Conservation (phyloP, 257 asterid species). For the Nicotiana benthamiana region DNA sequence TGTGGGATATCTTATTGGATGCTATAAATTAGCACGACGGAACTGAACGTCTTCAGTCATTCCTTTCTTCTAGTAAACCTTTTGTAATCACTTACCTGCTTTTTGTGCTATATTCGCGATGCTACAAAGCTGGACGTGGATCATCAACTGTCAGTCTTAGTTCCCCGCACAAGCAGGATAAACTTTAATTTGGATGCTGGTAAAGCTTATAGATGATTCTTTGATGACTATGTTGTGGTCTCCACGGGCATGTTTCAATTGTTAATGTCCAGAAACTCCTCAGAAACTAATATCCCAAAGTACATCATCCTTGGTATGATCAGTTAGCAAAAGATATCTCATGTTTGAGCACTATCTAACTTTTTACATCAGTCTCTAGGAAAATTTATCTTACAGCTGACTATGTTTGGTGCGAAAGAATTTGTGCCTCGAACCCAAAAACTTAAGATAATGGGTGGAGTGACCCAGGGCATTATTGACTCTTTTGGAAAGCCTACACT, state of each 20-base stretch:
- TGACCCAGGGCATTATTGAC: neutral
- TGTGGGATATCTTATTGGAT: neutral
- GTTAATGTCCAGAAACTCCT: neutral
- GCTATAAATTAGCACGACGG: neutral
- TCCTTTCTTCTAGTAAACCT: neutral
- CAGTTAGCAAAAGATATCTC: neutral
- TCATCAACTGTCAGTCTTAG: neutral
- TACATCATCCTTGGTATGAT: neutral
- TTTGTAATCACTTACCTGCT: neutral
- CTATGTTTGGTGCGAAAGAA: neutral
- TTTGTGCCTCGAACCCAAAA: neutral
- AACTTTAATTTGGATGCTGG: neutral
- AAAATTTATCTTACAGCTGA: neutral
- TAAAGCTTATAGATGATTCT: neutral
- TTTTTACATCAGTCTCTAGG: neutral
- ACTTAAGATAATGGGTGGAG: neutral
- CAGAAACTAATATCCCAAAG: neutral
- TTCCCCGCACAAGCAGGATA: neutral
- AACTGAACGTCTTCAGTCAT: neutral
- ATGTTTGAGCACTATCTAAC: neutral
- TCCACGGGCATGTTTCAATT: neutral
- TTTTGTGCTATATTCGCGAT: neutral
- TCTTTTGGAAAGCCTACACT: neutral
- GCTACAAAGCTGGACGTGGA: neutral
- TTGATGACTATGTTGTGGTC: neutral